These are phyloP conservation scores for Termitomyces eurrhizus DNA, from an alignment of 768 basidiomycete species.

Conservation along the genomic window DNA sequence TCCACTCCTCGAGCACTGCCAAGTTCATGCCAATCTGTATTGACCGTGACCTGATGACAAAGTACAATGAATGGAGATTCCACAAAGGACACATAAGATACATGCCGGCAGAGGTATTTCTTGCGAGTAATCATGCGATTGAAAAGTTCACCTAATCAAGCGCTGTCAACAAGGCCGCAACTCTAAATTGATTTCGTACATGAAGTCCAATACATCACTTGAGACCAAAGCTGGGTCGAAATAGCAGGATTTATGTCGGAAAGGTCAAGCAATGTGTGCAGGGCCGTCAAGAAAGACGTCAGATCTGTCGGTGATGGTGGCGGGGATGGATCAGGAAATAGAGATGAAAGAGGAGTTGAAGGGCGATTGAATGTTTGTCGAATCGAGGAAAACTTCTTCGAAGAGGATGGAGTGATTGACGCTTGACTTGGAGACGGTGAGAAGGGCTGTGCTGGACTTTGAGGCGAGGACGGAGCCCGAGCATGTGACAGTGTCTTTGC, in stretches of 20 bases:
- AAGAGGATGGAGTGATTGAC: slow-evolving; percentile 40
- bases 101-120: slow-evolving; percentile 88
- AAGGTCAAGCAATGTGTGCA: slow-evolving; percentile 78
- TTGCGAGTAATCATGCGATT: slow-evolving; percentile 87
- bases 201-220: slow-evolving; percentile 98
- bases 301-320: slow-evolving; percentile 51
- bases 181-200: slow-evolving; percentile 48
- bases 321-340: slow-evolving; percentile 44
- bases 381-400: slow-evolving; percentile 63
- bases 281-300: slow-evolving; percentile 76
- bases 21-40: slow-evolving; percentile 89
- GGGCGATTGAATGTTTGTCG: slow-evolving; percentile 55
- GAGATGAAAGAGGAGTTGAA: slow-evolving; percentile 41
- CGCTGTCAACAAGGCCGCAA: slow-evolving; percentile 1
- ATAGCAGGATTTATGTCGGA: slow-evolving; percentile 90
- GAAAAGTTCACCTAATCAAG: slow-evolving; percentile 70
- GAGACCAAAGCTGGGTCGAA: slow-evolving; percentile 90
- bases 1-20: slow-evolving; percentile 87
- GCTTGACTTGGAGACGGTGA: slow-evolving; percentile 47
- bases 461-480: slow-evolving; percentile 42
- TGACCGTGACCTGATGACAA: slow-evolving; percentile 63
- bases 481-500: slow-evolving; percentile 29
- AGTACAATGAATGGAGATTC: neutral
- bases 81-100: neutral
- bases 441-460: slow-evolving; percentile 46